A percentile compares a stretch with the other conserved stretches of the same genome.
phyloP scores from a whole-genome alignment of 2,329 filamentous ascomycete species.

The Parascedosporium putredinis region DNA sequence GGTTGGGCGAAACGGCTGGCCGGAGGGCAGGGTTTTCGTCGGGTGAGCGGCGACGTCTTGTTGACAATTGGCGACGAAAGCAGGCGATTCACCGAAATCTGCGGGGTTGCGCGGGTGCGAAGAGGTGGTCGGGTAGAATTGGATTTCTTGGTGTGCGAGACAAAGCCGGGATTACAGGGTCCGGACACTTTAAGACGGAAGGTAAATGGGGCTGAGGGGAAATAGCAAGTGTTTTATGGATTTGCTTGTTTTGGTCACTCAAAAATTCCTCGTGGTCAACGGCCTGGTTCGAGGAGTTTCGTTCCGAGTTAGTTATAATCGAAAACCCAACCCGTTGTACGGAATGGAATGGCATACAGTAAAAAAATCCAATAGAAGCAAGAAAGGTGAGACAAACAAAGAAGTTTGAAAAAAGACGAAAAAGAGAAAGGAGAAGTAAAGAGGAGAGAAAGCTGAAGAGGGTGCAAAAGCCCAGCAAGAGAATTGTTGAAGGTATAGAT shows the following conservation, averaged over 20 bases:
- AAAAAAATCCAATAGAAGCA: not conserved
- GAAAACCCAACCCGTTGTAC: too few species aligned
- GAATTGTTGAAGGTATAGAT: too few species aligned
- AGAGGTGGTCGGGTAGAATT: not conserved
- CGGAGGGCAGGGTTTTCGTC: not conserved
- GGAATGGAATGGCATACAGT: not conserved
- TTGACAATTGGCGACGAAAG: not conserved
- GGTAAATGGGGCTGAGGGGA: not conserved
- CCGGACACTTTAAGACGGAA: not conserved
- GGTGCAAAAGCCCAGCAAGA: too few species aligned
- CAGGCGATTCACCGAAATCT: not conserved
- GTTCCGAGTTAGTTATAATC: not conserved
- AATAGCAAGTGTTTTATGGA: not conserved
- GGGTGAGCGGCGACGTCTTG: not conserved
- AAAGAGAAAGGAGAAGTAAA: not conserved
- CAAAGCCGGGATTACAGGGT: not conserved
- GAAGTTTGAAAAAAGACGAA: not conserved
- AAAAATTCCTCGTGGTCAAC: not conserved
- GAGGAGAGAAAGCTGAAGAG: too few species aligned
- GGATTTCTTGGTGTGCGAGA: not conserved
- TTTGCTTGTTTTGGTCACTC: not conserved
- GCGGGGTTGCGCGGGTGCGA: not conserved
- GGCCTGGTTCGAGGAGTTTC: not conserved
- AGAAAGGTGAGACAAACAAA: not conserved
- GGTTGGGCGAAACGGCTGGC: too few species aligned